Base-by-base conservation (phyloP, 495 filamentous ascomycete species). In the Daldinia loculata region DNA sequence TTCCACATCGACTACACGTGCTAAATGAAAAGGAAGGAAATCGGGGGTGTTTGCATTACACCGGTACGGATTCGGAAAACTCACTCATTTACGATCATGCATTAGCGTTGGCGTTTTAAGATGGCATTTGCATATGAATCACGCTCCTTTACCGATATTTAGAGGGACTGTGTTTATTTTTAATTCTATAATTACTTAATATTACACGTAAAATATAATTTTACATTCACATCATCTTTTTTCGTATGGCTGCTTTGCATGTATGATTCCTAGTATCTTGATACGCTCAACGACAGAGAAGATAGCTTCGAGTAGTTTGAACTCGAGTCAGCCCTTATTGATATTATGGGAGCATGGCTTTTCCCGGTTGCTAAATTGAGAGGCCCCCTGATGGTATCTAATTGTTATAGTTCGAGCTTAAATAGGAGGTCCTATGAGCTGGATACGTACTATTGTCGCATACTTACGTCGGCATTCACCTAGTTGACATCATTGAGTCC, bases 1-100 rank as follows among this genome's bases (percentile, higher is more conserved):
- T 51, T 72, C 50, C 57, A 48, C 29, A 29, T 72, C 38, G 19
- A 41, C 14, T 72, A 72, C 43, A 61, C 41, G 5, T 72, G 69
- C 50, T 72, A 72, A 24, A 34, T 15, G 60, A 15, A 4, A 11
- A 30, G 3, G 4, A 36, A 29, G 29, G 1, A 53, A 53, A 53
- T 27, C 0, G 19, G 48, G 11, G 24, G n/a, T 17, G 8, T 17
- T 17, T 41, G 6, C n/a, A 41, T 41, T 41, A 41, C 1, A 41
- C 1, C n/a, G 5, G 39, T 17, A 41, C n/a, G 43, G 17, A 48
- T 48, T 22, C 22, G 17, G 43, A 6, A 24, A 24, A 48, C 43
- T 45, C 41, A 48, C 43, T 48, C 43, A 48, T 48, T 48, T 24
- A 48, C 9, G 43, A 48, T 48, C 19, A 48, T 24, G 43, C 43